A percentile compares a stretch with the other conserved stretches of the same genome.
Conservation (phyloP, 257 asterid species). For the Thymus mandschuricus region DNA sequence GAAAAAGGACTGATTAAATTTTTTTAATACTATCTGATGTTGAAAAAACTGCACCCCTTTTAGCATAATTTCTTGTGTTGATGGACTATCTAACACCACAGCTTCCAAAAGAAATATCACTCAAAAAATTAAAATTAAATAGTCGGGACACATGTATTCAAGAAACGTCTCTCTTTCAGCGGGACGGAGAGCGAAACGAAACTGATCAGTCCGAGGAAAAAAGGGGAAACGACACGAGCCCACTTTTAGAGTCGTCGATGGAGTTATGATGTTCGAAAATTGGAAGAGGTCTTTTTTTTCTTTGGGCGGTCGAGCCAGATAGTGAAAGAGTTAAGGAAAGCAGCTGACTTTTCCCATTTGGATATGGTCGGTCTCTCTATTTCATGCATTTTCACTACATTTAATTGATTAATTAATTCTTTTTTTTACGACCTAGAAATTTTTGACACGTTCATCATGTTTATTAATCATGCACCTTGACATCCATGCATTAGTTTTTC, state of each 20-base stretch:
- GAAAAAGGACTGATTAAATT: not conserved
- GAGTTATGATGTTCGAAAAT: constrained; percentile 27
- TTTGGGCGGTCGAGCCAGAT: constrained; percentile 59
- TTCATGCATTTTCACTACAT: not conserved
- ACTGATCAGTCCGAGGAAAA: not conserved
- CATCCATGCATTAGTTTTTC: not conserved
- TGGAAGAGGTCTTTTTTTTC: constrained; percentile 38
- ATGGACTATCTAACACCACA: constrained; percentile 25
- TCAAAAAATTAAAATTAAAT: not conserved
- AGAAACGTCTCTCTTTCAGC: too few relatives aligned
- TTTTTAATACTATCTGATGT: not conserved
- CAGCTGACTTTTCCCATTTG: constrained; percentile 24
- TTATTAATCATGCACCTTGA: constrained; percentile 13
- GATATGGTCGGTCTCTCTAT: constrained; percentile 42
- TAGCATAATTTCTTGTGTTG: constrained; percentile 29
- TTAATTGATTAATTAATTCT: too few relatives aligned
- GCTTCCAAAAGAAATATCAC: constrained; percentile 19
- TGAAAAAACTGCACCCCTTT: constrained; percentile 19
- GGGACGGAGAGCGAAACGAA: not conserved
- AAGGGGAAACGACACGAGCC: constrained; percentile 35
- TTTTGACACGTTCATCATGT: constrained; percentile 37
- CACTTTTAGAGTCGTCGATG: constrained; percentile 32
- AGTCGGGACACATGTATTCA: too few relatives aligned
- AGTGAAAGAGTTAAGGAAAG: constrained; percentile 24
- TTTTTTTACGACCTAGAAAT: not conserved